These are phyloP conservation scores for Knufia fluminis DNA, from an alignment of 2,329 filamentous ascomycete genomes.

Conservation along the genomic window DNA sequence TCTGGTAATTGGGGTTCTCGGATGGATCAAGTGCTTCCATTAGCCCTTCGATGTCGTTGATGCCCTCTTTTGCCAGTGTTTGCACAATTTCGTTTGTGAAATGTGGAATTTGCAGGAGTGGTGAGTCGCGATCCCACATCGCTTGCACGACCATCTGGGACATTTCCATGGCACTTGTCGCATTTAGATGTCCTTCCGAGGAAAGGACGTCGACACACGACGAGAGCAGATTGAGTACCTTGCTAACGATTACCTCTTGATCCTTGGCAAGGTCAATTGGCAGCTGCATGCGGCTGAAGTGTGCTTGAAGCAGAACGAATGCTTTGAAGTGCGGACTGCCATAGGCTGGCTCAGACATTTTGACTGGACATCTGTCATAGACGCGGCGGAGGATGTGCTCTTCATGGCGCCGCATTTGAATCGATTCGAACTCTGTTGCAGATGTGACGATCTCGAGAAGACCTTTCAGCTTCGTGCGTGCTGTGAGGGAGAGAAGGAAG, in stretches of 20 bases:
- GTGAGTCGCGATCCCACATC: constrained; percentile 97
- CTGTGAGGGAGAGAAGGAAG: constrained; percentile 80
- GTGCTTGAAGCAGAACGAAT: constrained; percentile 91
- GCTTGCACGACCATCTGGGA: constrained; percentile 98
- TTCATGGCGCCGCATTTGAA: constrained; percentile 90
- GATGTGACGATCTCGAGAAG: constrained; percentile 95
- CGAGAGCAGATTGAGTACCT: constrained; percentile 77
- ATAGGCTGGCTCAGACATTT: constrained; percentile 77
- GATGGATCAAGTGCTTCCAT: constrained; percentile 98
- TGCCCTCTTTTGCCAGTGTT: constrained; percentile 37
- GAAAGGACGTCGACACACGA: constrained; percentile 92
- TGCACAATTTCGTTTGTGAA: constrained; percentile 70
- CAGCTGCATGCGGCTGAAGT: constrained; percentile 95
- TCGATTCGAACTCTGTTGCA: constrained; percentile 89
- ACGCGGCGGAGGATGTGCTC: constrained; percentile 79
- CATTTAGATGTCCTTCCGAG: constrained; percentile 90
- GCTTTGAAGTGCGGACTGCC: constrained; percentile 98
- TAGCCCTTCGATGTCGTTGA: constrained; percentile 94
- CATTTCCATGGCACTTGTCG: constrained; percentile 98
- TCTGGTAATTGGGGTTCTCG: constrained; percentile 73
- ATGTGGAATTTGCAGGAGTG: constrained; percentile 94
- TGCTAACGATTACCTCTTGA: constrained; percentile 76
- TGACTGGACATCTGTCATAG: constrained; percentile 89
- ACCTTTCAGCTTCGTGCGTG: constrained; percentile 88
- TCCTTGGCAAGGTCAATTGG: constrained; percentile 94